These are phyloP conservation scores for Eleusine indica DNA, from an alignment of 176 grass and related monocot genomes.

Conservation along the genomic window DNA sequence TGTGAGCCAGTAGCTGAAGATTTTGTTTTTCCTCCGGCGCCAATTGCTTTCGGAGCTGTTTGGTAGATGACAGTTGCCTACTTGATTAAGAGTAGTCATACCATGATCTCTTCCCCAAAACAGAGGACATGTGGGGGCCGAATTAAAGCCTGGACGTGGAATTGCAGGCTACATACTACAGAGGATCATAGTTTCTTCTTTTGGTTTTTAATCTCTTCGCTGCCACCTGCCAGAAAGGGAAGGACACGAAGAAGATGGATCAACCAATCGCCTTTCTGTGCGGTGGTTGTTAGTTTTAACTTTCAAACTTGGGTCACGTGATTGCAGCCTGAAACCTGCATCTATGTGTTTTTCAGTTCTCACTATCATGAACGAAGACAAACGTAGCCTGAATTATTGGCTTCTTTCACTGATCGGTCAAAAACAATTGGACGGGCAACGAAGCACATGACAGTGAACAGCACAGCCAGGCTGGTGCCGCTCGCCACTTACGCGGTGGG, in stretches of 20 bases:
- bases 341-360: not conserved
- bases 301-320: not conserved
- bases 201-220: not conserved
- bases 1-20: not conserved
- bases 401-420: not conserved
- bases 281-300: not conserved
- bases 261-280: constrained; percentile 7
- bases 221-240: not conserved
- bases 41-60: not conserved
- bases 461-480: not conserved
- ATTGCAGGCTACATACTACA: not conserved
- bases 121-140: not conserved
- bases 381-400: not conserved
- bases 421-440: not conserved
- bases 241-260: not conserved
- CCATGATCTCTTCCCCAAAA: not conserved
- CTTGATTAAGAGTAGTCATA: not conserved
- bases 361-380: not conserved
- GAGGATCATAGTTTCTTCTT: not conserved
- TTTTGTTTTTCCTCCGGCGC: not conserved
- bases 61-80: not conserved
- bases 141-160: not conserved
- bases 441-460: not conserved
- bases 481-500: not conserved
- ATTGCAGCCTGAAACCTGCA: not conserved